These are phyloP conservation scores for Phytophthora boehmeriae DNA, from an alignment of 352 stramenopile genomes.

Conservation along the genomic window DNA sequence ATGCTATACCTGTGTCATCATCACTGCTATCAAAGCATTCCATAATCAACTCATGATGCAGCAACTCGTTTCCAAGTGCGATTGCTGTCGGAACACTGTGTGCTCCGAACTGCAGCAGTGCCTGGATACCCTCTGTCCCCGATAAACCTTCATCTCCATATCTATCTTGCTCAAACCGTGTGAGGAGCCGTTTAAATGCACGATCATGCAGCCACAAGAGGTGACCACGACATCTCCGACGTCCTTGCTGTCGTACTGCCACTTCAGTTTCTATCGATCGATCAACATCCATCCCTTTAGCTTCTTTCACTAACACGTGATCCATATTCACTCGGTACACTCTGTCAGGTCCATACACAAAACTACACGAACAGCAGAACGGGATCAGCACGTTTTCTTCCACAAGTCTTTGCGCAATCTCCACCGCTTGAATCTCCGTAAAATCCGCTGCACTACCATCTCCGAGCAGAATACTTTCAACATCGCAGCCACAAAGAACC, in stretches of 20 bases:
- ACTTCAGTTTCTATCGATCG: neutral
- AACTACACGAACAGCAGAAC: conserved; percentile 40
- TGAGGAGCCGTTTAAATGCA: conserved; percentile 18
- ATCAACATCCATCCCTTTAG: conserved; percentile 15
- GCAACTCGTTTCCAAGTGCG: conserved; percentile 37
- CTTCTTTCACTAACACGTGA: conserved; percentile 26
- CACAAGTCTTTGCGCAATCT: conserved; percentile 27
- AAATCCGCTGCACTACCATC: conserved; percentile 25
- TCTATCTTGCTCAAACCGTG: conserved; percentile 15
- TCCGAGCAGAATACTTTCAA: conserved; percentile 34
- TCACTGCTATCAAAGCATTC: conserved; percentile 18
- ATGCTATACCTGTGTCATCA: conserved; percentile 2
- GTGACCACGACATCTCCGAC: conserved; percentile 22
- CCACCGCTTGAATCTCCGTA: conserved; percentile 17
- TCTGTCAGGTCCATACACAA: conserved; percentile 30
- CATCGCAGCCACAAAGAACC: conserved; percentile 37
- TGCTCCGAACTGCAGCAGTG: conserved; percentile 42
- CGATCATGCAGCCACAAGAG: conserved; percentile 25
- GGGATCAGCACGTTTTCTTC: conserved; percentile 34
- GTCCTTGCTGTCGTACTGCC: neutral
- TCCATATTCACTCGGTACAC: conserved; percentile 41
- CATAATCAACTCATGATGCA: conserved; percentile 37
- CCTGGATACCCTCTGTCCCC: conserved; percentile 47
- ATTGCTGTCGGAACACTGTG: conserved; percentile 51
- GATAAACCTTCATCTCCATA: conserved; percentile 26